Conservation (phyloP, 2,329 filamentous ascomycete genomes). For the Diaporthe sp. region DNA sequence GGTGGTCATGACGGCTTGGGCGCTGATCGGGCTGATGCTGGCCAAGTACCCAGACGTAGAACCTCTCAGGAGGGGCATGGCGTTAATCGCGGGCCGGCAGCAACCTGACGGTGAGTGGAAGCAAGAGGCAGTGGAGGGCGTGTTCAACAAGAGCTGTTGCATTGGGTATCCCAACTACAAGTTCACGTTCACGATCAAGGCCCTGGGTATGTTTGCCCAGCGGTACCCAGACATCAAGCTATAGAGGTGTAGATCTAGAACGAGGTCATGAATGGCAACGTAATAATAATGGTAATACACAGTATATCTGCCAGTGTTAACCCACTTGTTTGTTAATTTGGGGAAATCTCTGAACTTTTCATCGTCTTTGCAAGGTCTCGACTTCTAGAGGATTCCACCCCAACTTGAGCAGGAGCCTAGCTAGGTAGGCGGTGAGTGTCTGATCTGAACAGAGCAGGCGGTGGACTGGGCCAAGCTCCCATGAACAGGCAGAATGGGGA, state of each 20-base stretch:
- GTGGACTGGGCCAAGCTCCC: not conserved
- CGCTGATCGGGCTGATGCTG: constrained; percentile 84
- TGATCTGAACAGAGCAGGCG: not conserved
- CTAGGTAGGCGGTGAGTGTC: not conserved
- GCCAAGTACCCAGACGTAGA: constrained; percentile 83
- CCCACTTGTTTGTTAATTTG: not conserved
- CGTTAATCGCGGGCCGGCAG: constrained; percentile 87
- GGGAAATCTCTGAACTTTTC: not conserved
- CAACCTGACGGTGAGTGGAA: constrained; percentile 92
- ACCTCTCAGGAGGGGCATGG: constrained; percentile 80
- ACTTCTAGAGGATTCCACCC: constrained; percentile 19
- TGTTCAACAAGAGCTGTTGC: constrained; percentile 99
- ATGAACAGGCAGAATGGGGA: not conserved
- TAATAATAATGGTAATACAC: constrained; percentile 8
- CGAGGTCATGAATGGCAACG: not conserved
- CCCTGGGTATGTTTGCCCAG: constrained; percentile 87
- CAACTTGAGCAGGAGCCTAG: not conserved
- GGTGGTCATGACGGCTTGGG: constrained; percentile 96
- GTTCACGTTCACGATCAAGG: constrained; percentile 94
- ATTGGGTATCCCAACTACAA: constrained; percentile 99
- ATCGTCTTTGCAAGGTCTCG: not conserved
- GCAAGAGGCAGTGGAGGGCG: constrained; percentile 95
- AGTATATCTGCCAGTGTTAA: not conserved
- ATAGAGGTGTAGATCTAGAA: not conserved
- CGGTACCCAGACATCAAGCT: constrained; percentile 77